A percentile compares a stretch with the other conserved stretches of the same genome.
Conservation (phyloP, 2,329 filamentous ascomycete species). For the Pseudopithomyces maydicus region DNA sequence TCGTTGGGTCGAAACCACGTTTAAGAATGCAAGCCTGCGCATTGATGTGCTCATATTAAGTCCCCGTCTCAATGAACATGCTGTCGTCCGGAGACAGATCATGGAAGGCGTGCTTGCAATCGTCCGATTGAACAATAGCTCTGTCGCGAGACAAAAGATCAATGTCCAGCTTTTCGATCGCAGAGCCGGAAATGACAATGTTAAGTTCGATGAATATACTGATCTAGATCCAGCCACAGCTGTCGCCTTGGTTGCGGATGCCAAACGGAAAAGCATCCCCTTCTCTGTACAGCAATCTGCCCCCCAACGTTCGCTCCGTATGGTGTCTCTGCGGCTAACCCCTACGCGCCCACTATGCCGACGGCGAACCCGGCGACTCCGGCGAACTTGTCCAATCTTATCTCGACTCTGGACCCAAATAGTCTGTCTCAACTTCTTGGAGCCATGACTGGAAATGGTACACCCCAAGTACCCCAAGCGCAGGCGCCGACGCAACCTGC, state of each 20-base stretch:
- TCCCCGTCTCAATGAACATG: conserved; percentile 74
- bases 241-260: conserved; percentile 77
- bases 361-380: conserved; percentile 23
- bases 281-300: conserved; percentile 40
- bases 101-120: conserved; percentile 88
- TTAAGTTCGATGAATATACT: conserved; percentile 86
- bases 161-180: conserved; percentile 86
- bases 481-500: conserved; percentile 22
- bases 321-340: conserved; percentile 22
- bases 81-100: conserved; percentile 83
- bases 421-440: conserved; percentile 73
- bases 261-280: conserved; percentile 58
- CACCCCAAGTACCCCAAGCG: conserved; percentile 48
- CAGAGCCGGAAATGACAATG: conserved; percentile 71
- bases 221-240: conserved; percentile 79
- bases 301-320: conserved; percentile 7
- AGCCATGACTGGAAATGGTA: conserved; percentile 54
- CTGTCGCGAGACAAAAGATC: conserved; percentile 75
- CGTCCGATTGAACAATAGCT: conserved; percentile 72
- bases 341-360: conserved; percentile 42
- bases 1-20: conserved; percentile 77
- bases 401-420: conserved; percentile 70
- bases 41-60: conserved; percentile 81
- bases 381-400: conserved; percentile 65
- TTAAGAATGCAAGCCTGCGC: conserved; percentile 72